Evolutionary conservation across 805 yeast genomes (phyloP), one percentile per base, ranked within the genome.

Genomic region (Maudiozyma bulderi): DNA sequence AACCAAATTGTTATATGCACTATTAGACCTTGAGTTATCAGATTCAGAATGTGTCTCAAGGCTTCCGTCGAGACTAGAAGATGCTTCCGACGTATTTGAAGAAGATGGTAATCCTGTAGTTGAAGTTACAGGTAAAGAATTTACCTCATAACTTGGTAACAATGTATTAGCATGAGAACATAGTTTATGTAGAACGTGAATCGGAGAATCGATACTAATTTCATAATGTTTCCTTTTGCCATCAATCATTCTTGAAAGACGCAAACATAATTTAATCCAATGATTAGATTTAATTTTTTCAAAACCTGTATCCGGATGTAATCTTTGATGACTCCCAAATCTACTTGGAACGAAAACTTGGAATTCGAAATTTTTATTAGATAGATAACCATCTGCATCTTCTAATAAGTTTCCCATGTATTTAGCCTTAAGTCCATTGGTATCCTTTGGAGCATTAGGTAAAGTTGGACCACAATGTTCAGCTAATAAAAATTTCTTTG

Each of bases 121-220:
- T 37, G 29, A 8, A 28, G 52, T 13, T 4, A 20, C 26, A 34
- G 41, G 41, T 20, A 39, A 6, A 8, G 41, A 43, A 45, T 61
- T 67, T 1, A 58, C 58, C 44, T 77, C 80, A 62, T 86, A 86
- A 6, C 87, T 82, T 5, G 95, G 95, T 42, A 86, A 67, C 38
- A 85, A 64, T 1, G 91, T 85, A 57, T 85, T 84, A 5, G 86
- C 86, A 66, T 84, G 95, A 1, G 87, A 84, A 53, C 96, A 87
- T 45, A 78, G 68, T 6, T 83, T 80, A 45, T 90, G 81, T 46
- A 90, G 69, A 5, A 93, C 73, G 59, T 86, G 95, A 51, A 93
- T 81, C 3, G 99, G 99, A 2, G 96, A 86, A 66, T 93, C 99
- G 49, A 93, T 91, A 50, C 88, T 82, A 43, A 93, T 86, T 69